Base-by-base conservation (phyloP, 2,329 filamentous ascomycete genomes). In the Verticillium longisporum region DNA sequence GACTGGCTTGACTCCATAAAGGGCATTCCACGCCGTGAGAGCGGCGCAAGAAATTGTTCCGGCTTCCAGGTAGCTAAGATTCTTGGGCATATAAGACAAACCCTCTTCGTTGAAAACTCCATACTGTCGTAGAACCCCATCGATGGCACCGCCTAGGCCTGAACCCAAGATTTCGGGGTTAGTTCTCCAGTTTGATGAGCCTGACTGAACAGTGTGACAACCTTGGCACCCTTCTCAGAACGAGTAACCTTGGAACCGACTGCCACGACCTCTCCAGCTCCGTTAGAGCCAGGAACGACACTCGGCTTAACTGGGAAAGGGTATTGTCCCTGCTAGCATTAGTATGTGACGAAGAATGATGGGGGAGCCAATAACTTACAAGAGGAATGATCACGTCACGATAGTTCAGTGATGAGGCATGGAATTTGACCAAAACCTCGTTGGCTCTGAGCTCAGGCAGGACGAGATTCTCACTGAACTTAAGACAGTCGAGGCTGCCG, bases 371-470 rank as follows among this genome's bases (percentile, higher is more conserved):
- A 5, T 9, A 9, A 58, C 59, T 53, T 61, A 71, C 73, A 67
- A 68, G 69, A 33, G 80, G 75, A 59, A 84, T 81, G 65, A 80
- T 75, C 58, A 83, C 72, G 64, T 84, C 82, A 60, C 82, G 81
- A 69, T 79, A 84, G 74, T 84, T 84, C 58, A 84, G 76, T 33
- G 81, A 81, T 6, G 77, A 81, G 14, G 77, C 80, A 58, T 77
- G 74, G 33, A 84, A 78, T 73, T 88, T 89, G 66, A 93, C 86
- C 37, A 93, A 80, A 6, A 92, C 88, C 32, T 93, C 86, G 63
- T 83, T 83, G 60, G 91, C 88, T 56, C 88, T 88, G 1, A 88
- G 69, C 65, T 84, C 74, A 14, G 88, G 86, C 2, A 91, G 69
- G 1, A 80, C 68, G 0, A 74, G 79, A 56, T 82, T 75, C 66